Conservation (phyloP, 345 rosid species). For the Acer saccharum region DNA sequence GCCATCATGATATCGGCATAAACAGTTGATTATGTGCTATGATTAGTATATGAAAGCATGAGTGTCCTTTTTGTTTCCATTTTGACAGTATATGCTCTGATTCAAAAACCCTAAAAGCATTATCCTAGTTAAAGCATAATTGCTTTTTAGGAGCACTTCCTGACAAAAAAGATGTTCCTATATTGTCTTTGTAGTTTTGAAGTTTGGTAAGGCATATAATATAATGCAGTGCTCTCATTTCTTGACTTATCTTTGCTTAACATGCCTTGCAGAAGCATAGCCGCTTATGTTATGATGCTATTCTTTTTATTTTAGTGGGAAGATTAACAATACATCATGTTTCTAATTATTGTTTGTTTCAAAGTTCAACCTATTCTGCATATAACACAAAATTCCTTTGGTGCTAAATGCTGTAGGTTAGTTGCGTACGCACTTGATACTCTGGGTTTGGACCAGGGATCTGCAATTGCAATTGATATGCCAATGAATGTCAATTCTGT, state of each 20-base stretch:
- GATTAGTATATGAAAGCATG: background rate
- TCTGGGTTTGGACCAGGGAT: slow-evolving; percentile 69
- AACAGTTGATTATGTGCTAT: background rate
- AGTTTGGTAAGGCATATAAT: background rate
- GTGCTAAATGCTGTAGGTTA: slow-evolving; percentile 50
- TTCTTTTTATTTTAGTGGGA: slow-evolving; percentile 5
- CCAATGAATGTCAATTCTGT: slow-evolving; percentile 91
- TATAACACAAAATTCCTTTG: slow-evolving; percentile 16
- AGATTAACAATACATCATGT: slow-evolving; percentile 17
- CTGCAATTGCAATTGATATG: slow-evolving; percentile 92
- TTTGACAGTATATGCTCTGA: background rate
- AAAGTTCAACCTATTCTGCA: slow-evolving; percentile 3
- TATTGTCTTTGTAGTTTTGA: background rate
- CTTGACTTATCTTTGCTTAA: background rate
- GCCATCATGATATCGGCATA: background rate
- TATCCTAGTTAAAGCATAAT: background rate
- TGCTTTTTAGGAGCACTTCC: background rate
- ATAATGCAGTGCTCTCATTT: background rate
- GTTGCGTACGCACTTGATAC: slow-evolving; percentile 73
- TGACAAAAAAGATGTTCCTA: no score
- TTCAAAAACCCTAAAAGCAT: background rate
- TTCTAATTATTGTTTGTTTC: background rate
- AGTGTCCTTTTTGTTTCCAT: background rate
- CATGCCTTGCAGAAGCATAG: background rate
- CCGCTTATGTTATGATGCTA: background rate